Evolutionary conservation across 805 yeast genomes (phyloP).

Genomic region (Wickerhamomyces mucosus): DNA sequence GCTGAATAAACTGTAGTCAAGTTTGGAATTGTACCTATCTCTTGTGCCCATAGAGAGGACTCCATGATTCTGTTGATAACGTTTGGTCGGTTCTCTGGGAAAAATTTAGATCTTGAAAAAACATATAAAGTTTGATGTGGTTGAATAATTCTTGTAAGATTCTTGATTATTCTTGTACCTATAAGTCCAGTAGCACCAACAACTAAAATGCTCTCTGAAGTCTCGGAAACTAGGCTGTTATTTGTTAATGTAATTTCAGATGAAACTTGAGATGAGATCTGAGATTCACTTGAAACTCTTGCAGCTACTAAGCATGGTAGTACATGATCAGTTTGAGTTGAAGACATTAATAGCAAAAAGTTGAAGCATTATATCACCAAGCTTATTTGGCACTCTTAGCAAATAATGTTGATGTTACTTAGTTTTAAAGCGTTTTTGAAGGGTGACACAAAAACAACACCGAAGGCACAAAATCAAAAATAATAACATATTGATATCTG

Average conservation of each 20-base stretch:
- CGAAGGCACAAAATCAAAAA: too few relatives aligned
- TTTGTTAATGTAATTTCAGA: background rate
- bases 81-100: constrained; percentile 5
- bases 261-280: too few relatives aligned
- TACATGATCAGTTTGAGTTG: too few relatives aligned
- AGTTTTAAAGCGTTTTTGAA: too few relatives aligned
- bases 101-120: constrained; percentile 5
- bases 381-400: too few relatives aligned
- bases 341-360: too few relatives aligned
- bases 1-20: constrained; percentile 9
- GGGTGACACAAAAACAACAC: too few relatives aligned
- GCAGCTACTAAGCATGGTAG: too few relatives aligned
- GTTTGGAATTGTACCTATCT: constrained; percentile 7
- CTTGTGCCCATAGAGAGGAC: constrained; percentile 7
- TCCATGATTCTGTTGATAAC: constrained; percentile 6
- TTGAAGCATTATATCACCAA: too few relatives aligned
- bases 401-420: too few relatives aligned
- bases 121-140: constrained; percentile 4
- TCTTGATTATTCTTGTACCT: constrained; percentile 9
- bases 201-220: constrained; percentile 6
- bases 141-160: constrained; percentile 3
- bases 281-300: too few relatives aligned
- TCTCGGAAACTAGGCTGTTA: background rate
- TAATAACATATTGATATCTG: too few relatives aligned
- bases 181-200: constrained; percentile 12